Base-by-base conservation (phyloP, 768 basidiomycete genomes). In the Lactifluus pinguis region DNA sequence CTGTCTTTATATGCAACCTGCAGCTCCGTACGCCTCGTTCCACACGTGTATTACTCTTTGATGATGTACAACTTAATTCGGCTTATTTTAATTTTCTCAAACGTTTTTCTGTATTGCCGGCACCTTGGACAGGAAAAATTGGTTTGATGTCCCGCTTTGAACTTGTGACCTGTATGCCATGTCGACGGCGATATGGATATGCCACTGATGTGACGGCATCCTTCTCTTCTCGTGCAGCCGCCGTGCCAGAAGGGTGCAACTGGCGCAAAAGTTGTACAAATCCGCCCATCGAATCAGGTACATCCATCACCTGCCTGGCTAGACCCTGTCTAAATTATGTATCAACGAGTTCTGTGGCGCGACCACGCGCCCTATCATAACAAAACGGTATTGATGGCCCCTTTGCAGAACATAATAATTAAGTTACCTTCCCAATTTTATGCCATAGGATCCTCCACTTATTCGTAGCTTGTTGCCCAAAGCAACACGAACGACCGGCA, bases 1-100 rank as follows among this genome's bases (percentile, higher is more conserved):
- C 61, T 62, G 61, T 62, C 61, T 62, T 49, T 62, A 49, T 62
- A 62, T 41, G 25, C 61, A 62, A 47, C 48, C 41, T 49, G 56
- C 61, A 62, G 57, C 52, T 41, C 21, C 52, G 51, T 45, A 53
- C 61, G 61, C 57, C 61, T 62, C 61, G 55, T 45, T 19, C 32
- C 32, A 48, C 61, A 62, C 56, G 56, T 62, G 61, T 62, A 62
- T 62, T 58, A 53, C 47, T 53, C 61, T 30, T 57, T 49, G 61
- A 55, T 51, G 60, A 62, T 62, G 61, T 62, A 62, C 56, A 42
- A 53, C 61, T 42, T 62, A 62, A 49, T 54, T 47, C 56, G 11
- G n/a, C 32, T 34, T 53, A 52, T 62, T 44, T 62, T 58, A 58
- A 62, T 62, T 60, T 41, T 32, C n/a, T 25, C 47, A 25, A 25